A percentile compares a stretch with the other conserved stretches of the same genome.
Evolutionary conservation across 352 stramenopile species (phyloP).

Genomic region (Globisporangium megalacanthum): DNA sequence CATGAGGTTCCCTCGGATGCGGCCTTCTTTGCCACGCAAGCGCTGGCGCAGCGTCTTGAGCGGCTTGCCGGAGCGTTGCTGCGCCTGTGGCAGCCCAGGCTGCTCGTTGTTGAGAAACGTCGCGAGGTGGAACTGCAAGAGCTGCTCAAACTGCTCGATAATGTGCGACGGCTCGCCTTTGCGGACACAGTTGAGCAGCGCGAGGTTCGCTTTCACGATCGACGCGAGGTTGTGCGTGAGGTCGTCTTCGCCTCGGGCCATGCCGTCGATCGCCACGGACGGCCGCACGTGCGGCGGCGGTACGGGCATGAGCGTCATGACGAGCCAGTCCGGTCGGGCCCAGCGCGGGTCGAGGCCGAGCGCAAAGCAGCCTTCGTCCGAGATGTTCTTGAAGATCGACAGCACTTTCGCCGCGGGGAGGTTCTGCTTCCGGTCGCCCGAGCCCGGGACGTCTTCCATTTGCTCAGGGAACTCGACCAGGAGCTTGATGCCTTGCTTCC

Average conservation of each 20-base stretch:
- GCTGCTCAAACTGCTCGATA: conserved; percentile 91
- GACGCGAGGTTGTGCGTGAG: conserved; percentile 97
- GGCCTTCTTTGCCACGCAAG: conserved; percentile 96
- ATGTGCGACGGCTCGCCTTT: conserved; percentile 96
- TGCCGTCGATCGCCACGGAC: conserved; percentile 93
- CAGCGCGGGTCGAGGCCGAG: conserved; percentile 95
- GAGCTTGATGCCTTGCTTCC: conserved; percentile 93
- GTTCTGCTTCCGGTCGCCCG: conserved; percentile 96
- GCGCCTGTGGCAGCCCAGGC: conserved; percentile 92
- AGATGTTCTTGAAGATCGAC: conserved; percentile 98
- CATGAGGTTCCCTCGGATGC: conserved; percentile 99
- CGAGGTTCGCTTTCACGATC: conserved; percentile 98
- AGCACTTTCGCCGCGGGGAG: conserved; percentile 92
- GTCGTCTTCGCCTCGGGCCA: conserved; percentile 95
- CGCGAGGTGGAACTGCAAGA: conserved; percentile 82
- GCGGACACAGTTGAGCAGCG: conserved; percentile 91
- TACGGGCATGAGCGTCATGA: conserved; percentile 98
- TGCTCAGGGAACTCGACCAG: conserved; percentile 94
- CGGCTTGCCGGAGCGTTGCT: conserved; percentile 95
- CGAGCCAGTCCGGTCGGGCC: conserved; percentile 96
- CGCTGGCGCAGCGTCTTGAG: conserved; percentile 97
- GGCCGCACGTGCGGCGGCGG: conserved; percentile 97
- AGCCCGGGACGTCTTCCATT: conserved; percentile 92
- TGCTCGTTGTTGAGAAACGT: conserved; percentile 99
- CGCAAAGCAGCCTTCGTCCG: conserved; percentile 93